Percentiles rank a stretch among this genome's conserved stretches.
Evolutionary conservation across 2,329 filamentous ascomycete species (phyloP).

Genomic region (Paecilomyces sp.): DNA sequence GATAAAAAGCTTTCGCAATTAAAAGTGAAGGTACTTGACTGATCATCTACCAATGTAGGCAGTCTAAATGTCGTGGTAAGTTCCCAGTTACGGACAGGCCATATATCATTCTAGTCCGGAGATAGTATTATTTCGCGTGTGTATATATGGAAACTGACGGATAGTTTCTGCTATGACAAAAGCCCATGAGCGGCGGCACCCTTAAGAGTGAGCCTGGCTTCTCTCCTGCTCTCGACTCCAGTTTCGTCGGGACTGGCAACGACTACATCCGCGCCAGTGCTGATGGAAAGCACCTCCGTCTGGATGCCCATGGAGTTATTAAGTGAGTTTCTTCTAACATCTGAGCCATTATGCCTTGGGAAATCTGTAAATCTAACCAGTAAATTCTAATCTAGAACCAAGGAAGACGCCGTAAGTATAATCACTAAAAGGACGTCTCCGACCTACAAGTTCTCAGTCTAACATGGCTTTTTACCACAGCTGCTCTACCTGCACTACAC

Average conservation of each 20-base stretch:
- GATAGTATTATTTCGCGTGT: background rate
- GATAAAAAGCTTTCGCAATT: background rate
- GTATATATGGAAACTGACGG: background rate
- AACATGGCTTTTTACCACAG: conserved; percentile 7
- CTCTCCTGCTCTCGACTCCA: conserved; percentile 28
- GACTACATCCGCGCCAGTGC: conserved; percentile 38
- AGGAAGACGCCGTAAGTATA: conserved; percentile 22
- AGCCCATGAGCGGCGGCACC: conserved; percentile 33
- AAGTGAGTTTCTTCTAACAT: conserved; percentile 21
- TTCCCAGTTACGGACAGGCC: background rate
- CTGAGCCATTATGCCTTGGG: background rate
- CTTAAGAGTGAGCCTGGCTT: conserved; percentile 29
- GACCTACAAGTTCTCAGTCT: background rate
- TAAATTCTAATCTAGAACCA: conserved; percentile 14
- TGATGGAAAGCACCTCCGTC: conserved; percentile 29
- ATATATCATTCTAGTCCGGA: background rate
- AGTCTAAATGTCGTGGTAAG: conserved; percentile 34
- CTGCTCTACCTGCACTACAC: conserved; percentile 35
- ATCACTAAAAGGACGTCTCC: background rate
- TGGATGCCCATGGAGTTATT: conserved; percentile 33
- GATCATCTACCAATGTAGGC: conserved; percentile 15
- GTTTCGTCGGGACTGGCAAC: conserved; percentile 29
- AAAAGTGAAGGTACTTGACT: background rate
- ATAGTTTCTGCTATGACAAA: background rate
- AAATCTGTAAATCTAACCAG: background rate